phyloP scores from a whole-genome alignment of 495 filamentous ascomycete species.

The Talaromyces adpressus region DNA sequence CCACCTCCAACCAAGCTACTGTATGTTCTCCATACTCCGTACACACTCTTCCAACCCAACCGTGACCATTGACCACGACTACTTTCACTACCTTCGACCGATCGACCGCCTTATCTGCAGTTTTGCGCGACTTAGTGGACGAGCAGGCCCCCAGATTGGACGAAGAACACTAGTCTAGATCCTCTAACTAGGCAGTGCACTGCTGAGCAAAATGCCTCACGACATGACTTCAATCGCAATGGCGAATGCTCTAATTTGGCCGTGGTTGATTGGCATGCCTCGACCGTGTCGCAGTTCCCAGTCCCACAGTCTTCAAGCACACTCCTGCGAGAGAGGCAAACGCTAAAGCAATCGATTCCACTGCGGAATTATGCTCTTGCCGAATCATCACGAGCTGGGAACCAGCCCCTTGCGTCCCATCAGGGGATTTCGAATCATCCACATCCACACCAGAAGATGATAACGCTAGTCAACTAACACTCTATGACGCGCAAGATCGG shows the following conservation, averaged over 20 bases:
- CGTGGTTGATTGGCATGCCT: neutral
- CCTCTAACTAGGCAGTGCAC: no score
- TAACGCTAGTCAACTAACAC: neutral
- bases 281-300: neutral
- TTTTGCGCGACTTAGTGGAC: no score
- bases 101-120: no score
- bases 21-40: no score
- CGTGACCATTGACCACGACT: no score
- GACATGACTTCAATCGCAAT: neutral
- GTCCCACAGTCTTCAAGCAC: neutral
- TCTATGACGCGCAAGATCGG: neutral
- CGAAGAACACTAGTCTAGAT: no score
- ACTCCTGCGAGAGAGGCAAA: neutral
- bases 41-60: no score
- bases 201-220: neutral
- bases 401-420: neutral
- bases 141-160: no score
- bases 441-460: neutral
- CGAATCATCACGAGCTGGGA: neutral
- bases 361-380: neutral
- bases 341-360: neutral
- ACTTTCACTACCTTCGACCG: no score
- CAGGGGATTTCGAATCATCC: neutral
- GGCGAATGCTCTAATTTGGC: neutral
- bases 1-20: no score